Base-by-base conservation (phyloP, 2,329 filamentous ascomycete species). In the Sclerotinia borealis region DNA sequence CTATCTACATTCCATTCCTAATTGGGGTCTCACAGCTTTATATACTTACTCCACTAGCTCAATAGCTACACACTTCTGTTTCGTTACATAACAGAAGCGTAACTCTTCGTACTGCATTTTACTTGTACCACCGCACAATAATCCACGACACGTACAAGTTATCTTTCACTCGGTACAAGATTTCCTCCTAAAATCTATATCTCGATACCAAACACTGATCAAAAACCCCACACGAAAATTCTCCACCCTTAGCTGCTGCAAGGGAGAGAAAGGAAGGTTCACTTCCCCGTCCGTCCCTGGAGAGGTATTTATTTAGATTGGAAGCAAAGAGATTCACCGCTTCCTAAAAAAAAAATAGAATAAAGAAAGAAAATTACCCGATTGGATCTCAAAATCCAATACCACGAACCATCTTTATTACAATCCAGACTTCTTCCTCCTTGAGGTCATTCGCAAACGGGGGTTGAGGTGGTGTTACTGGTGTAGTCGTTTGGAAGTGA, bases 121-220 rank as follows among this genome's bases (percentile, higher is more conserved):
- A 31, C 27, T 25, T 17, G 52, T 45, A 25, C 37, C 27, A 56
- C 37, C 19, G 27, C 52, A 56, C 52, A 22, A 56, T 17, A 43
- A 34, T 31, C 27, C 11, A 56, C 52, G 27, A 45, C 39, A 43
- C 54, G 25, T 22, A 56, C 54, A 45, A 45, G n/a, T 45, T 45
- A 56, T 45, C 52, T 56, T 56, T 56, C 54, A 45, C 54, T 56
- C 19, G 54, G 39, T 34, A 34, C 52, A 45, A 56, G 52, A 56
- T 34, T 56, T 45, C 27, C 37, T 56, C 39, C 17, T 27, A 22
- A 19, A 34, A 3, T 25, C 17, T 17, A 17, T 17, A 56, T 45
- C 52, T 34, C 27, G 27, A 56, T 45, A 34, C 39, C 11, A 56
- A 15, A 45, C 54, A 45, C n/a, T 45, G 54, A 45, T 34, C 19